A percentile compares a stretch with the other conserved stretches of the same genome.
Conservation (phyloP, 345 rosid genomes). For the Boechera divaricarpa region DNA sequence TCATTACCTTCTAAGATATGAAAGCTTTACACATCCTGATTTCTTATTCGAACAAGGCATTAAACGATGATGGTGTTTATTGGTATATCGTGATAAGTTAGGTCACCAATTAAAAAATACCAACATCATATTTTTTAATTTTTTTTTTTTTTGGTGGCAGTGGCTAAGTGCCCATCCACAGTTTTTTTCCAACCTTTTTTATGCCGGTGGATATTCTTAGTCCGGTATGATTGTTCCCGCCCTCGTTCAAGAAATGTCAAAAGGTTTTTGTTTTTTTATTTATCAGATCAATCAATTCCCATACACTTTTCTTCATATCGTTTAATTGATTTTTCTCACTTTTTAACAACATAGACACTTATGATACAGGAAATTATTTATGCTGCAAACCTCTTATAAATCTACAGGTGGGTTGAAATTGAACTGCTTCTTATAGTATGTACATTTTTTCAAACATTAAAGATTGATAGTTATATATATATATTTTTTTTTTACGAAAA, state of each 20-base stretch:
- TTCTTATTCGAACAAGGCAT: too few species aligned
- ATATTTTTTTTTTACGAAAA: neutral
- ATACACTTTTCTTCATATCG: neutral
- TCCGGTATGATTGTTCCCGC: slow-evolving; percentile 63
- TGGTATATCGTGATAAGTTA: too few species aligned
- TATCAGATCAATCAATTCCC: neutral
- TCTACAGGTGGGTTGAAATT: slow-evolving; percentile 44
- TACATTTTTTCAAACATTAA: neutral
- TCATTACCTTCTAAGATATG: too few species aligned
- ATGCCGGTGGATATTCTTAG: slow-evolving; percentile 65
- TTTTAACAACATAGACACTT: neutral
- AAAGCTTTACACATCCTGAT: too few species aligned
- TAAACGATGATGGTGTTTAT: too few species aligned
- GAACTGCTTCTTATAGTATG: neutral
- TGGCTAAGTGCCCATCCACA: slow-evolving; percentile 62
- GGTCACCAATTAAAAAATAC: too few species aligned
- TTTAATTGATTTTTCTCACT: neutral
- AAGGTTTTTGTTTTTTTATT: neutral
- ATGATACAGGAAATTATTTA: slow-evolving; percentile 13
- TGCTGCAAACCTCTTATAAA: slow-evolving; percentile 40
- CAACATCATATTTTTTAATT: too few species aligned
- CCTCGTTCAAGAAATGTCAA: slow-evolving; percentile 49
- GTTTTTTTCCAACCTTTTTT: slow-evolving; percentile 55
- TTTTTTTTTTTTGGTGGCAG: slow-evolving; percentile 29
- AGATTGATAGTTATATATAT: neutral